phyloP scores from a whole-genome alignment of 179 eudicot genomes.

The Amaranthus tricolor region DNA sequence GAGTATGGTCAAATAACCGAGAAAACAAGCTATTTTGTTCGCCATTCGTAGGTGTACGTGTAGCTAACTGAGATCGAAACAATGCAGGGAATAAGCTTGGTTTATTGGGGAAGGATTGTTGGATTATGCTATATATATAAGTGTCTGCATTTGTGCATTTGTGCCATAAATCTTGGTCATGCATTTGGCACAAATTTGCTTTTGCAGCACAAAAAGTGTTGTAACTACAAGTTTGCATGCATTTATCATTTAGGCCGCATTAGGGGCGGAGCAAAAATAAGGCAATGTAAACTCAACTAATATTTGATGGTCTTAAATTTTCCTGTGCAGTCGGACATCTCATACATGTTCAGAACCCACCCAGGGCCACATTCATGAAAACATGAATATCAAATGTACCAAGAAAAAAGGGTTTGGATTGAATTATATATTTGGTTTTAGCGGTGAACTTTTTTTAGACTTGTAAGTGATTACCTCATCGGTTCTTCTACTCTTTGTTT shows the following conservation, averaged over 20 bases:
- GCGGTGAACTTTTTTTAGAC: no score
- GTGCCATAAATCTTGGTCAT: conserved; percentile 7
- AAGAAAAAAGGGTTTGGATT: no score
- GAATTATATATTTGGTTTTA: no score
- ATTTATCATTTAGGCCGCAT: neutral
- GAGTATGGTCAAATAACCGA: conserved; percentile 10
- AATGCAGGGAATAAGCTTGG: neutral
- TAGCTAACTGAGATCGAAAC: neutral
- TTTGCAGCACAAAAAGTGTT: neutral
- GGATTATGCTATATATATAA: neutral
- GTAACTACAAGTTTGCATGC: neutral
- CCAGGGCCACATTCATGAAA: neutral
- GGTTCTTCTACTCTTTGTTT: no score
- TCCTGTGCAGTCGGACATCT: no score
- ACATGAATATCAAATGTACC: no score
- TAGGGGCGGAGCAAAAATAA: no score
- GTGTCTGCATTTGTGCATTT: neutral
- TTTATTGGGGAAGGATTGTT: neutral
- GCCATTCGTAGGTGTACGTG: neutral
- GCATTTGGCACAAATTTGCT: conserved; percentile 12
- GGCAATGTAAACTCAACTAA: no score
- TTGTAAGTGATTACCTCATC: no score
- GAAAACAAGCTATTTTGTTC: conserved; percentile 12
- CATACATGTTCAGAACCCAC: no score
- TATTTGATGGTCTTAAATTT: no score